Evolutionary conservation across 2,329 filamentous ascomycete species (phyloP).

Genomic region (Alternaria atra): DNA sequence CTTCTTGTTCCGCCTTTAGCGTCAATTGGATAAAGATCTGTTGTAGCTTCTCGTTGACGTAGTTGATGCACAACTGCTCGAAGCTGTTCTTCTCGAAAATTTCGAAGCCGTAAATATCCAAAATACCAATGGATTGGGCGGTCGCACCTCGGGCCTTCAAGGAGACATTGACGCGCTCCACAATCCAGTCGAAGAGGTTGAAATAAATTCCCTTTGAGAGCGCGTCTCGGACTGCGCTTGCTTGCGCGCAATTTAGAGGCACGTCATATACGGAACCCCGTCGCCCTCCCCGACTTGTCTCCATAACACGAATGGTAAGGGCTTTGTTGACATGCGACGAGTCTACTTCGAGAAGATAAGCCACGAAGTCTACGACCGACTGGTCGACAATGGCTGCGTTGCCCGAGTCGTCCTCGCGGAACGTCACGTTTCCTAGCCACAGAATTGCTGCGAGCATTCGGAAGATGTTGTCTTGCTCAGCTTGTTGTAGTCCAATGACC

Average conservation of each 20-base stretch:
- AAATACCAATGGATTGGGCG: constrained; percentile 88
- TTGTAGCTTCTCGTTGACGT: constrained; percentile 98
- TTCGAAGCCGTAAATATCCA: constrained; percentile 99
- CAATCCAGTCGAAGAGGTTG: constrained; percentile 99
- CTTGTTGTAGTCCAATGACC: constrained; percentile 85
- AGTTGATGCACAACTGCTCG: constrained; percentile 99
- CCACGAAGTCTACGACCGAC: constrained; percentile 92
- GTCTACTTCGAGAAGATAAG: constrained; percentile 91
- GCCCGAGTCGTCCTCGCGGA: constrained; percentile 86
- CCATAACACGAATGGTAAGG: constrained; percentile 87
- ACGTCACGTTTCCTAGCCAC: constrained; percentile 95
- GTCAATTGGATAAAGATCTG: constrained; percentile 99
- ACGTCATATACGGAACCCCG: constrained; percentile 74
- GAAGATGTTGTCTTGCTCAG: constrained; percentile 95
- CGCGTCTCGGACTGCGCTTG: constrained; percentile 85
- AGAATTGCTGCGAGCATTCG: constrained; percentile 90
- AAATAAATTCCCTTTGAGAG: constrained; percentile 95
- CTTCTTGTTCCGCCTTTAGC: constrained; percentile 94
- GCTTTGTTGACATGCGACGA: constrained; percentile 81
- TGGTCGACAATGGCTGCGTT: constrained; percentile 88
- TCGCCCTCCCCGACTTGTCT: constrained; percentile 71
- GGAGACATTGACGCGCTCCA: constrained; percentile 88
- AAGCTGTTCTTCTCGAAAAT: constrained; percentile 99
- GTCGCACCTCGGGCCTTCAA: constrained; percentile 79
- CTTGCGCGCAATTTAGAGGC: constrained; percentile 87